Evolutionary conservation across 805 yeast genomes (phyloP), one percentile per base, ranked within the genome.

Genomic region (Grigorovia transvaalensis): DNA sequence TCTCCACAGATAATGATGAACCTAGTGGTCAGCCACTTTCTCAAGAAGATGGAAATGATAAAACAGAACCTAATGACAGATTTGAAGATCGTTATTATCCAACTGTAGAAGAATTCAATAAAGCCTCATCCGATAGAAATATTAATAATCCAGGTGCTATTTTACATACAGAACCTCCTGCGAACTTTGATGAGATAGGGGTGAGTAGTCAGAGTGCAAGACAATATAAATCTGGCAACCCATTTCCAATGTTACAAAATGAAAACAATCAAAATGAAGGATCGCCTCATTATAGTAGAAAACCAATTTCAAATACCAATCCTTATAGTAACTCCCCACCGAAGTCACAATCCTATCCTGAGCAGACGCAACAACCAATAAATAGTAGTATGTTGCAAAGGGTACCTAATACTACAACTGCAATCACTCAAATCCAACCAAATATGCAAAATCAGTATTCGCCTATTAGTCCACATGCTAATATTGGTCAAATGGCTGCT

Each of bases 151-250:
- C 20, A 15, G 11, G 35, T 35, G 44, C 30, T 33, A 35, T 41
- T 19, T 13, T 23, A 33, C 12, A 30, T 13, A 11, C 45, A 48
- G 30, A 12, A 23, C 27, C 27, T 23, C 27, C 3, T 3, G 27
- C 27, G 27, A 23, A 23, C 27, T 23, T 23, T 23, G 15, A n/a
- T 18, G 19, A 13, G 18, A 12, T 33, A 11, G 43, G 18, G 30
- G n/a, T 44, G 23, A 38, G 43, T 41, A 48, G 43, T 41, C 27
- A 47, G 9, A 18, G 46, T 8, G 13, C 23, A 15, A 65, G 57
- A 53, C 68, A 64, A 48, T 65, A 66, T 54, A 67, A 67, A 55
- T 59, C 68, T 2, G 64, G 61, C 45, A 67, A 67, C 53, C 71
- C 71, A n/a, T 67, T 67, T 41, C 71, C 70, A 18, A 61, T 57